Percentiles rank a stretch among this genome's conserved stretches.
Evolutionary conservation across 345 rosid species (phyloP).

Genomic region (Citrus trifoliata): DNA sequence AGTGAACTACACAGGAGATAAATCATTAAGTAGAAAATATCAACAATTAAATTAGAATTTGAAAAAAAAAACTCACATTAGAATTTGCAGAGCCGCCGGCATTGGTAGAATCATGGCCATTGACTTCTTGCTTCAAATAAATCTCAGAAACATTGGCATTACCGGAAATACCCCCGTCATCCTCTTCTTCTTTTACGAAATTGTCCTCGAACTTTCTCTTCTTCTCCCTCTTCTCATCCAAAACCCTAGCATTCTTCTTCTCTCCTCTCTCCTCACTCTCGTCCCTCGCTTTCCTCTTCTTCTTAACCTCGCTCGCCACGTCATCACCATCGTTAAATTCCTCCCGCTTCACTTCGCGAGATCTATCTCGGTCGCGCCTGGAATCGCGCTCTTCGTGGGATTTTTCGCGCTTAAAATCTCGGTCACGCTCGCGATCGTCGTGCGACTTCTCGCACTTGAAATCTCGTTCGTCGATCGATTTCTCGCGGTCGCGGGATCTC

Average conservation of each 20-base stretch:
- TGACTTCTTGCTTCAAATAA: constrained; percentile 33
- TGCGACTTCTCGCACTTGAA: neutral
- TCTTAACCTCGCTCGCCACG: constrained; percentile 38
- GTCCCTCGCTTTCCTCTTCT: constrained; percentile 35
- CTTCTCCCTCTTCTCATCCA: constrained; percentile 37
- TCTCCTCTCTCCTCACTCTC: constrained; percentile 38
- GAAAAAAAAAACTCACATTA: constrained; percentile 44
- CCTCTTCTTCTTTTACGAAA: constrained; percentile 21
- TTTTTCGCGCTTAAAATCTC: constrained; percentile 24
- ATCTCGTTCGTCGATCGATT: constrained; percentile 21
- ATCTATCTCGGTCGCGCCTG: constrained; percentile 25
- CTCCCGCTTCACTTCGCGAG: constrained; percentile 32
- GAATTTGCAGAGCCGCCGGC: constrained; percentile 25
- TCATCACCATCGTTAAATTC: constrained; percentile 24
- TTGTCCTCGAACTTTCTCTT: constrained; percentile 58
- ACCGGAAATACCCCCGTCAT: neutral
- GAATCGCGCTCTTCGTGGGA: constrained; percentile 24
- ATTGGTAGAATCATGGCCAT: constrained; percentile 19
- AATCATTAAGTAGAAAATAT: too few relatives aligned
- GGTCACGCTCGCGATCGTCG: constrained; percentile 1
- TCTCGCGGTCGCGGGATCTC: constrained; percentile 35
- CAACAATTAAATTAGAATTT: neutral
- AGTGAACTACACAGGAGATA: too few relatives aligned
- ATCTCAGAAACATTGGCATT: constrained; percentile 17
- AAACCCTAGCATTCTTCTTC: constrained; percentile 45